These are phyloP conservation scores for Eucalyptus guilfoylei DNA, from an alignment of 345 rosid species.

Conservation along the genomic window DNA sequence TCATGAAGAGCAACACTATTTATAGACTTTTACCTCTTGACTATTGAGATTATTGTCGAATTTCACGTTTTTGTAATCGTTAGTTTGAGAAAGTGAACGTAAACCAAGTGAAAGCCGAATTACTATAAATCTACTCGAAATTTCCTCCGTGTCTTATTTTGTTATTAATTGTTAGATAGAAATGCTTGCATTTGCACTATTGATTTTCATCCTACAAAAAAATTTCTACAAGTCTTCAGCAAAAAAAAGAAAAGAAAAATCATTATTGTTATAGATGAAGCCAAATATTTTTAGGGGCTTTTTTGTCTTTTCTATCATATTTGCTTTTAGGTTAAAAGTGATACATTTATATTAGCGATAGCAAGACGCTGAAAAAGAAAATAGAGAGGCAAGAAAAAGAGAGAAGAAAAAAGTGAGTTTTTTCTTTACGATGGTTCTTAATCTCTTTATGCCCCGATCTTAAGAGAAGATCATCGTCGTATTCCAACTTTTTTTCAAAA, in stretches of 20 bases:
- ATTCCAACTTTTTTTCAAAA: no score
- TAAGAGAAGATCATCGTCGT: no score
- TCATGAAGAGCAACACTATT: background rate
- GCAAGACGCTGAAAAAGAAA: no score
- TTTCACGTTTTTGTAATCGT: rapidly evolving
- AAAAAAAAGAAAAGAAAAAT: background rate
- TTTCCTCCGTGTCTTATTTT: background rate
- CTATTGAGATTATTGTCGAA: background rate
- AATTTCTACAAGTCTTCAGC: background rate
- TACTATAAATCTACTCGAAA: background rate
- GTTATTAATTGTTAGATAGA: background rate
- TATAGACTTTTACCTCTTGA: background rate
- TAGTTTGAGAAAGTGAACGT: rapidly evolving
- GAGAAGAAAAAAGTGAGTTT: no score
- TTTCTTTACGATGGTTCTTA: no score
- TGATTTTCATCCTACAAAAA: background rate
- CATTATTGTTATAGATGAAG: no score
- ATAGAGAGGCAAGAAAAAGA: no score
- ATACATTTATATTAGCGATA: no score
- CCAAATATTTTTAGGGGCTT: no score
- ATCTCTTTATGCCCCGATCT: no score
- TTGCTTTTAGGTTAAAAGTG: no score
- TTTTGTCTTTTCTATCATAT: no score
- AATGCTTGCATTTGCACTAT: background rate
- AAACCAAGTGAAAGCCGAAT: background rate